Evolutionary conservation across 768 basidiomycete genomes (phyloP).

Genomic region (Hypholoma fasciculare): DNA sequence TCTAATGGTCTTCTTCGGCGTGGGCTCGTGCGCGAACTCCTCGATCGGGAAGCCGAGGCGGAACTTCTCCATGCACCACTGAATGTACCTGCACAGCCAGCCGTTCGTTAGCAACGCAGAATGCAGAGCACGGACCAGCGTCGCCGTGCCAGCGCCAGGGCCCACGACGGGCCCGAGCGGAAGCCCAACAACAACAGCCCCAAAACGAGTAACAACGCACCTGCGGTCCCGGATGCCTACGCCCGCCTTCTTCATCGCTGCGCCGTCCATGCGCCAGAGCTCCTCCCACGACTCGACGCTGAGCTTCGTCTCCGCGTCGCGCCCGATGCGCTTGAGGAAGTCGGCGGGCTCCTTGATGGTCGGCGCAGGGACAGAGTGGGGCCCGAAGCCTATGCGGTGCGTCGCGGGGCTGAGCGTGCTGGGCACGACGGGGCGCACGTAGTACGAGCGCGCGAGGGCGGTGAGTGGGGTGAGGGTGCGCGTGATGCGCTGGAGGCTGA

Average conservation of each 20-base stretch:
- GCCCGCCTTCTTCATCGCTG: slow-evolving; percentile 63
- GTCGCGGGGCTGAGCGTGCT: slow-evolving; percentile 14
- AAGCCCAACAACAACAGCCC: no score
- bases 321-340: slow-evolving; percentile 76
- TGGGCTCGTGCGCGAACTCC: slow-evolving; percentile 63
- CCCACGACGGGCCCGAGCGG: neutral
- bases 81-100: slow-evolving; percentile 59
- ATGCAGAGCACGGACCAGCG: neutral
- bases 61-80: slow-evolving; percentile 87
- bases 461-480: slow-evolving; percentile 27
- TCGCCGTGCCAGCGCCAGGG: no score
- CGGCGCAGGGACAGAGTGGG: slow-evolving; percentile 11
- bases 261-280: slow-evolving; percentile 63
- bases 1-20: slow-evolving; percentile 75
- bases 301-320: slow-evolving; percentile 65
- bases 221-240: slow-evolving; percentile 68
- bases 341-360: slow-evolving; percentile 47
- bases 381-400: slow-evolving; percentile 10
- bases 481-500: slow-evolving; percentile 17
- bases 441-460: slow-evolving; percentile 26
- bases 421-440: slow-evolving; percentile 31
- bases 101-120: neutral
- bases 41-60: slow-evolving; percentile 53
- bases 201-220: slow-evolving; percentile 36
- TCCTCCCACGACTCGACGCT: slow-evolving; percentile 67